Percentiles rank a stretch among this genome's conserved stretches.
Evolutionary conservation across 2,329 filamentous ascomycete genomes (phyloP).

Genomic region (Dactylonectria estremocensis): DNA sequence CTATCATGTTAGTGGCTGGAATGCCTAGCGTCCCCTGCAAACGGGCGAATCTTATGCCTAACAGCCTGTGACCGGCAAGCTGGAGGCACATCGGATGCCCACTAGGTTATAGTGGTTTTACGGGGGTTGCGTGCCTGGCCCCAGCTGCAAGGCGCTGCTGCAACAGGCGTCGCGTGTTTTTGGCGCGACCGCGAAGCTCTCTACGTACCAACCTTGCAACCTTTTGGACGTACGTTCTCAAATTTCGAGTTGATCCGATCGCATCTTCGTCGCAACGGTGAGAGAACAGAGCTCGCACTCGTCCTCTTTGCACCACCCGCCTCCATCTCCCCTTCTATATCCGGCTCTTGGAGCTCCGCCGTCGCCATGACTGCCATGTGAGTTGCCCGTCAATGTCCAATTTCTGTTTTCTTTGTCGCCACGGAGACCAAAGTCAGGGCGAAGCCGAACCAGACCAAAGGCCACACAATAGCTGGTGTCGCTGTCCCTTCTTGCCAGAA

Average conservation of each 20-base stretch:
- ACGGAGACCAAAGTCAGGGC: not conserved
- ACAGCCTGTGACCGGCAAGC: not conserved
- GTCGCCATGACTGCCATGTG: conserved; percentile 57
- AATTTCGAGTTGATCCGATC: conserved; percentile 31
- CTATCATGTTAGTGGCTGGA: conserved; percentile 7
- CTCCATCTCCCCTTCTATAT: not conserved
- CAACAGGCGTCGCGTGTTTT: conserved; percentile 29
- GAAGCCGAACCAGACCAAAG: not conserved
- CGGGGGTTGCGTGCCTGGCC: not conserved
- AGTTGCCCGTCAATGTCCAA: conserved; percentile 37
- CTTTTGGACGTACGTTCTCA: conserved; percentile 4
- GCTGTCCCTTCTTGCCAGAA: conserved; percentile 28
- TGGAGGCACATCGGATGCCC: conserved; percentile 2
- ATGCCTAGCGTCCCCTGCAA: conserved; percentile 9
- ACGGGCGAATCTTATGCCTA: not conserved
- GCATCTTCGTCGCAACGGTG: conserved; percentile 27
- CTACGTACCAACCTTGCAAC: conserved; percentile 1
- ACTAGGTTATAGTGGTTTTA: conserved; percentile 43
- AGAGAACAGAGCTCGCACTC: conserved; percentile 16
- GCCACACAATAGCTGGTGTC: conserved; percentile 13
- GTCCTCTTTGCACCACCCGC: conserved; percentile 5
- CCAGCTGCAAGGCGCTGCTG: conserved; percentile 1
- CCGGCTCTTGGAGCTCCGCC: conserved; percentile 20
- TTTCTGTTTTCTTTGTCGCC: not conserved
- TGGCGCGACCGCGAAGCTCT: conserved; percentile 33